A percentile compares a stretch with the other conserved stretches of the same genome.
Evolutionary conservation across 2,329 filamentous ascomycete genomes (phyloP).

Genomic region (Cladosporium oxysporum): DNA sequence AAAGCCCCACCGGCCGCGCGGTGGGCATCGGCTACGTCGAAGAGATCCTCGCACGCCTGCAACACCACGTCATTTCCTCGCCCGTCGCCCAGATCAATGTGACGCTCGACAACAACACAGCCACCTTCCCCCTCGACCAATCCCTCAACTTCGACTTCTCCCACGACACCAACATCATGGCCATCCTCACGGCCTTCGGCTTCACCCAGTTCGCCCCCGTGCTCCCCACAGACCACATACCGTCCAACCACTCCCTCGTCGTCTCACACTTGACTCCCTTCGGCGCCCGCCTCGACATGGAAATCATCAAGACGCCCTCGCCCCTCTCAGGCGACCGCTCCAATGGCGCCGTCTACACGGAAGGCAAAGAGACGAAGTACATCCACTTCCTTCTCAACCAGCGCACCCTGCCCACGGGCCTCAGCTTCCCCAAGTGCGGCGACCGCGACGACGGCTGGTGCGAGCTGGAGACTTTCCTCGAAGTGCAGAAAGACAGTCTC

Average conservation of each 20-base stretch:
- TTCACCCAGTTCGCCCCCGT: constrained; percentile 66
- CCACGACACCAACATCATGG: constrained; percentile 65
- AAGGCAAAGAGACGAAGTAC: constrained; percentile 60
- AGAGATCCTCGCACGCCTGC: constrained; percentile 70
- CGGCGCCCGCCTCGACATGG: constrained; percentile 71
- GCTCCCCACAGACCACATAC: constrained; percentile 58
- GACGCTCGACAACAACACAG: constrained; percentile 67
- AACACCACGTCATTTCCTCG: constrained; percentile 56
- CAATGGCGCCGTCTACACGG: constrained; percentile 48
- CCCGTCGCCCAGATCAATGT: constrained; percentile 57
- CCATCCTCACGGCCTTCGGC: constrained; percentile 71
- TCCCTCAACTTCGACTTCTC: constrained; percentile 75
- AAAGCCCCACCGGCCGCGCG: constrained; percentile 66
- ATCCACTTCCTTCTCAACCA: constrained; percentile 71
- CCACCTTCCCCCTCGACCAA: constrained; percentile 74
- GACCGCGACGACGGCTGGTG: constrained; percentile 74
- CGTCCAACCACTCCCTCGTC: constrained; percentile 60
- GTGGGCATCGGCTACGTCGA: constrained; percentile 74
- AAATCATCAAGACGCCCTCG: constrained; percentile 68
- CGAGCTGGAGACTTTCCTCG: constrained; percentile 67
- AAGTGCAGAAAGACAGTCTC: constrained; percentile 61
- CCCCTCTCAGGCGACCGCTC: constrained; percentile 60
- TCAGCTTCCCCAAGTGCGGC: constrained; percentile 66
- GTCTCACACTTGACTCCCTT: constrained; percentile 71
- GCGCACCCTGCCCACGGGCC: constrained; percentile 68